Base-by-base conservation (phyloP, 345 rosid species). In the Bruguiera parviflora region DNA sequence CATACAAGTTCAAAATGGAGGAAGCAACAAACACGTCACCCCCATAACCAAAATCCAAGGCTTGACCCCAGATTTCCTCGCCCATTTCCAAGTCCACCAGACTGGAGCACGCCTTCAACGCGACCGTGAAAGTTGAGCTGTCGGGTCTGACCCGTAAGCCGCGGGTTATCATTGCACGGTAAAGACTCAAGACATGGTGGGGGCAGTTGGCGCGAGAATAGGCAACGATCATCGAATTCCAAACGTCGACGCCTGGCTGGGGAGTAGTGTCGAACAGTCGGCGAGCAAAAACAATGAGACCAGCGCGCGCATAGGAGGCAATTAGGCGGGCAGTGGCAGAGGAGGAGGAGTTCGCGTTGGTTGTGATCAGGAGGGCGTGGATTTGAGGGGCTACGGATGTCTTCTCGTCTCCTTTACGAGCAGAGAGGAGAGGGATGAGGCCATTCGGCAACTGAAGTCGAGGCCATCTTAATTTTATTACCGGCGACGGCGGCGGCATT, bases 11-110 rank as follows among this genome's bases (percentile, higher is more conserved):
- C 80, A 92, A 75, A n/a, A 86, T 58, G 24, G 93, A 89, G 1
- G 96, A 92, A 52, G 78, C 89, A 2, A 88, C 92, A 78, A 86
- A 92, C 51, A 86, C 82, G 77, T 92, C 97, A 65, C 68, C 25
- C 53, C 52, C 65, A 69, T 89, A 92, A 29, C 93, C 96, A 71
- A 29, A 83, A 58, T 73, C 84, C n/a, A 78, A 76, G 0, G 92
- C 96, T 64, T 71, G 80, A 35, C 71, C 5, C 90, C 93, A 87
- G 56, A 89, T 82, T 58, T 55, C 60, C 53, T 86, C 83, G 33
- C 93, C 96, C 64, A 29, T 65, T 71, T 80, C 71, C 69, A 73
- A 49, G 53, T 74, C 85, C 85, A 67, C 70, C 74, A 79, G 73
- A 60, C 66, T 82, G 22, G 84, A 77, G 57, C 96, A 89, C 0